Evolutionary conservation across 768 basidiomycete species (phyloP).

Genomic region (Dacryopinax primogenitus): DNA sequence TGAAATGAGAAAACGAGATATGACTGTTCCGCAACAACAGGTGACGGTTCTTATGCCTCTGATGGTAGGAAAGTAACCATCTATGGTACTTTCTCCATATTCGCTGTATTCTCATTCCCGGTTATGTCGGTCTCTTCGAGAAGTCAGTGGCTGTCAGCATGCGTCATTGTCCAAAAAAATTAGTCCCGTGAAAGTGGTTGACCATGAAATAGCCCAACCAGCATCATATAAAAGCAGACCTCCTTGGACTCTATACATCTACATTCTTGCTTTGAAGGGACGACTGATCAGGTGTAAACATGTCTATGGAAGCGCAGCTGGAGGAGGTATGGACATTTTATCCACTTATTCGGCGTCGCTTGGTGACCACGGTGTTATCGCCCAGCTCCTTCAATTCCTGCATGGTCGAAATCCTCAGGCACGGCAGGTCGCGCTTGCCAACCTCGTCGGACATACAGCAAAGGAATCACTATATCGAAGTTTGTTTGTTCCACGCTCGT

Average conservation of each 20-base stretch:
- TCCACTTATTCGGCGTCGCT: neutral
- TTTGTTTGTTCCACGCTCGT: conserved; percentile 58
- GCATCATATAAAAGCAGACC: too few relatives aligned
- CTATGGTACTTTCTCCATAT: too few relatives aligned
- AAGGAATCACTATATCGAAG: conserved; percentile 54
- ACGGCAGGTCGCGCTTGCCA: conserved; percentile 70
- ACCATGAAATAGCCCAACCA: too few relatives aligned
- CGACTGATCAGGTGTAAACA: neutral
- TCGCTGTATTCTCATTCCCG: too few relatives aligned
- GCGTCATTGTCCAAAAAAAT: neutral
- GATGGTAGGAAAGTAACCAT: too few relatives aligned
- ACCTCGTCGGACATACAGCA: conserved; percentile 68
- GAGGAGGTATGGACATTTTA: conserved; percentile 30
- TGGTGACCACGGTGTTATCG: neutral
- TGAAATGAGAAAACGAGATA: too few relatives aligned
- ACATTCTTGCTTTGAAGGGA: neutral
- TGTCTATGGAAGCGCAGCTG: conserved; percentile 37
- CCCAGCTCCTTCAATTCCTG: conserved; percentile 69
- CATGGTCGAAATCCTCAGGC: conserved; percentile 79
- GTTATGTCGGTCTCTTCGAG: neutral
- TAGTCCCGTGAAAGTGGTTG: conserved; percentile 8
- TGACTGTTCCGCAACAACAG: too few relatives aligned
- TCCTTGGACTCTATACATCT: too few relatives aligned
- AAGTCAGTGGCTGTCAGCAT: neutral
- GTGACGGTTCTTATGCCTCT: too few relatives aligned